These are phyloP conservation scores for Alopecurus myosuroides DNA, from an alignment of 176 grass and related monocot species.

Conservation along the genomic window DNA sequence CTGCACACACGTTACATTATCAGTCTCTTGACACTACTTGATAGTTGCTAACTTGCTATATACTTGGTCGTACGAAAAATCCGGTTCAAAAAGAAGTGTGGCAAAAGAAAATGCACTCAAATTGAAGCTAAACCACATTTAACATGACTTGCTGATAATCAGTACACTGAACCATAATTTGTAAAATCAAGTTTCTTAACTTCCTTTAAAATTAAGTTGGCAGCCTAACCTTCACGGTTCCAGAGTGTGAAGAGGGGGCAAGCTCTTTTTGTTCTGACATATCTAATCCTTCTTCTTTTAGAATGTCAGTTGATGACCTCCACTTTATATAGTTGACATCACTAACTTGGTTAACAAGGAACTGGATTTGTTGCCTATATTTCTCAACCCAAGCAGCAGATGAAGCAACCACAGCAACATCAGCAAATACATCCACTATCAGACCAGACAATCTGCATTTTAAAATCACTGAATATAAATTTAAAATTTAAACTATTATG, in stretches of 20 bases:
- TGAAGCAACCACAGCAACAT: slow-evolving; percentile 83
- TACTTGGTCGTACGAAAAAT: not conserved
- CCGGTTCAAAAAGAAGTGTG: not conserved
- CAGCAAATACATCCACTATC: slow-evolving; percentile 90
- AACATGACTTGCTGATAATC: not conserved
- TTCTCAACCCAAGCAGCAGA: slow-evolving; percentile 99
- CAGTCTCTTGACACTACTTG: slow-evolving; percentile 5
- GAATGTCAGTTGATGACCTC: slow-evolving; percentile 82
- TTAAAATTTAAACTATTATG: not conserved
- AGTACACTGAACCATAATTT: slow-evolving; percentile 3
- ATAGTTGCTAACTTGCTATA: not conserved
- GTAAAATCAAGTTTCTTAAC: not conserved
- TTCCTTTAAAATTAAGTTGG: not conserved
- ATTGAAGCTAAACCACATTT: not conserved
- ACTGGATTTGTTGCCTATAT: slow-evolving; percentile 87
- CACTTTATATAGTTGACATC: slow-evolving; percentile 84
- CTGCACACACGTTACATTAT: not conserved
- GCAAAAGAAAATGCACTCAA: not conserved
- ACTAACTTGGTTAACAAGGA: slow-evolving; percentile 56
- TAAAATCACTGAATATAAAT: not conserved
- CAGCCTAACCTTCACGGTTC: slow-evolving; percentile 59
- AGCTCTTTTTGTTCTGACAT: slow-evolving; percentile 45
- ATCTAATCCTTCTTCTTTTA: slow-evolving; percentile 93
- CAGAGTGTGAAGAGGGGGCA: slow-evolving; percentile 35
- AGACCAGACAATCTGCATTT: slow-evolving; percentile 87